These are phyloP conservation scores for Thalassiosira profunda DNA, from an alignment of 108 stramenopile species.

Conservation along the genomic window DNA sequence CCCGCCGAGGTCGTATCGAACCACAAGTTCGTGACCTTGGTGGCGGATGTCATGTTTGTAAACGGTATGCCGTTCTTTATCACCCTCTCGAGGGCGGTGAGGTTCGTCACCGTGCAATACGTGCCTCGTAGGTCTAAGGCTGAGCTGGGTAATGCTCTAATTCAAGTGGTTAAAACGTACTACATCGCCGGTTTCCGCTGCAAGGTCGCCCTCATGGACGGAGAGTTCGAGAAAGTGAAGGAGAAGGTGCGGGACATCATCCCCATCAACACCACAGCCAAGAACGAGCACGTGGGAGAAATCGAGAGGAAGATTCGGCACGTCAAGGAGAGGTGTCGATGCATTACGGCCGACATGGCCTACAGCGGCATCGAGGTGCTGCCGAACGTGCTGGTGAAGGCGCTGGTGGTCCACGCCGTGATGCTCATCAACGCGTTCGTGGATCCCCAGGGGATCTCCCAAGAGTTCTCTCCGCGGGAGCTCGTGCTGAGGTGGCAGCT, in stretches of 20 bases:
- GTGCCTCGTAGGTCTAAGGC: slow-evolving; percentile 6
- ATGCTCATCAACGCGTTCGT: slow-evolving; percentile 17
- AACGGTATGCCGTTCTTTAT: slow-evolving; percentile 13
- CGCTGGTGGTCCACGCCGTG: slow-evolving; percentile 2
- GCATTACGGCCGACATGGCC: not conserved
- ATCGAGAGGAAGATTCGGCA: slow-evolving; percentile 9
- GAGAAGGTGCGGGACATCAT: not conserved
- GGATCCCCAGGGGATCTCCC: slow-evolving; percentile 11
- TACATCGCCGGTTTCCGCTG: slow-evolving; percentile 32
- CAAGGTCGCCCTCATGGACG: slow-evolving; percentile 6
- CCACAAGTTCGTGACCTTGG: slow-evolving; percentile 26
- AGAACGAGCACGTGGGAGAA: slow-evolving; percentile 5
- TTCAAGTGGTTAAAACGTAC: slow-evolving; percentile 21
- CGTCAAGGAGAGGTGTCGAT: not conserved
- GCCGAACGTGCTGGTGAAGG: slow-evolving; percentile 6
- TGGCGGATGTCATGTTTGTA: slow-evolving; percentile 35
- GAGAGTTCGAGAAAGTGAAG: slow-evolving; percentile 16
- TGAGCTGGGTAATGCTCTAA: slow-evolving; percentile 8
- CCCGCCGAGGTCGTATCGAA: not conserved
- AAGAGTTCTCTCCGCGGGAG: slow-evolving; percentile 8
- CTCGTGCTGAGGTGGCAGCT: slow-evolving; percentile 6
- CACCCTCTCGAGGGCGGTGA: slow-evolving; percentile 3
- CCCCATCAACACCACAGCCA: not conserved
- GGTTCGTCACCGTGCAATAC: slow-evolving; percentile 10
- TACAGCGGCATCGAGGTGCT: not conserved